Evolutionary conservation across 106 monocot species (phyloP).

Genomic region (Acorus calamus): DNA sequence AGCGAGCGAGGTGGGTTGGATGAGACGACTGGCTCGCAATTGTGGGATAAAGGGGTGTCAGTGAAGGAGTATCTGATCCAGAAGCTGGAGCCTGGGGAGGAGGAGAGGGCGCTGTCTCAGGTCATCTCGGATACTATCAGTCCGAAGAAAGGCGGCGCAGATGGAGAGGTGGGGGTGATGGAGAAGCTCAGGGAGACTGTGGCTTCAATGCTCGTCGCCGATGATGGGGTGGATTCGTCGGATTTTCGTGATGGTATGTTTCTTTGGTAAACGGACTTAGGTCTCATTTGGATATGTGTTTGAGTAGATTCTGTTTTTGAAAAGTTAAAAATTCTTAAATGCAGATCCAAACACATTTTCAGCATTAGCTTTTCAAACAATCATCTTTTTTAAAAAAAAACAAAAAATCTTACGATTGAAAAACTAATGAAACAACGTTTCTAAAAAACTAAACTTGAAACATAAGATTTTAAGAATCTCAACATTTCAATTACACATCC

Average conservation of each 20-base stretch:
- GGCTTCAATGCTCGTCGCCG: conserved; percentile 16
- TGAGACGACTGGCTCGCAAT: neutral
- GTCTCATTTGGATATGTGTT: too few species aligned
- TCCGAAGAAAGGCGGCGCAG: conserved; percentile 13
- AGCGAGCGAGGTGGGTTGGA: too few species aligned
- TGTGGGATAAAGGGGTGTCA: conserved; percentile 27
- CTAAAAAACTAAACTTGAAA: too few species aligned
- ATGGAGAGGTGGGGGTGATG: conserved; percentile 17
- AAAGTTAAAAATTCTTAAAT: too few species aligned
- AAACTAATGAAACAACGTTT: too few species aligned
- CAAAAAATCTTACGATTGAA: too few species aligned
- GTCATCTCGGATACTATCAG: conserved; percentile 54
- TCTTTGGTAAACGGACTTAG: neutral
- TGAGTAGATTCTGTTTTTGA: too few species aligned
- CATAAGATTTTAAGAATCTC: too few species aligned
- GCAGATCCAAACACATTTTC: too few species aligned
- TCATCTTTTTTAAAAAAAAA: too few species aligned
- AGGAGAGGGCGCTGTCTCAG: conserved; percentile 49
- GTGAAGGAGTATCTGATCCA: conserved; percentile 50
- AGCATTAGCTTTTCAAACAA: too few species aligned
- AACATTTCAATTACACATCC: too few species aligned
- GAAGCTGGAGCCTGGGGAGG: conserved; percentile 58
- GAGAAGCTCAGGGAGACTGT: conserved; percentile 35
- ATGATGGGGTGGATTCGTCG: neutral
- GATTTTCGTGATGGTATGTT: neutral